Evolutionary conservation across 2,329 filamentous ascomycete genomes (phyloP).

Genomic region (Lachnellula hyalina): DNA sequence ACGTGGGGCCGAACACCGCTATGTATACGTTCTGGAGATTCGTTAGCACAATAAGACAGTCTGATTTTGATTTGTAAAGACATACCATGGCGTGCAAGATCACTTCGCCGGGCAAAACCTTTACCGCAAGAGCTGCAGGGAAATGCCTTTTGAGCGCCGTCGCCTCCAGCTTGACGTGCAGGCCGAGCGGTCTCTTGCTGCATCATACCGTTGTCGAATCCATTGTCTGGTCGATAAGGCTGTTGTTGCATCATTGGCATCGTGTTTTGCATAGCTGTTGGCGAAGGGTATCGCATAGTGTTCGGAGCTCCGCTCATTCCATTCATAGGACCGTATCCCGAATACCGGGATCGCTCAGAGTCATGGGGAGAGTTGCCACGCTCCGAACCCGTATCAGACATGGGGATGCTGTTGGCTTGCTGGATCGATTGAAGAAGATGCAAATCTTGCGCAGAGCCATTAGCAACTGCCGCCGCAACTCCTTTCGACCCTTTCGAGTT

Average conservation of each 20-base stretch:
- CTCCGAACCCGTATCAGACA: constrained; percentile 32
- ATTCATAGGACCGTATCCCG: constrained; percentile 27
- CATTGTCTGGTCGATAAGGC: constrained; percentile 25
- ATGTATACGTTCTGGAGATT: constrained; percentile 78
- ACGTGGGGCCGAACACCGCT: constrained; percentile 86
- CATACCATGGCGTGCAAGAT: constrained; percentile 90
- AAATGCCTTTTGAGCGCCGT: constrained; percentile 59
- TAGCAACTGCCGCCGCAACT: constrained; percentile 25
- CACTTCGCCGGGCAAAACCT: constrained; percentile 87
- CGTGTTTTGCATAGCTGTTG: constrained; percentile 31
- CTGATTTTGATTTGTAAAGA: constrained; percentile 12
- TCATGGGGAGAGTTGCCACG: constrained; percentile 32
- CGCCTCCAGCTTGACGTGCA: constrained; percentile 18
- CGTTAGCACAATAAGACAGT: constrained; percentile 8
- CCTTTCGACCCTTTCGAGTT: constrained; percentile 31
- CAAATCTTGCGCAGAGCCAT: constrained; percentile 27
- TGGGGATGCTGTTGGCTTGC: constrained; percentile 28
- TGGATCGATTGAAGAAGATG: constrained; percentile 32
- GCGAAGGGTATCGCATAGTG: constrained; percentile 32
- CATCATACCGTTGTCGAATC: constrained; percentile 28
- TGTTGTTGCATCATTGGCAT: constrained; percentile 33
- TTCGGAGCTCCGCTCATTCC: constrained; percentile 27
- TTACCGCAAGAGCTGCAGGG: constrained; percentile 87
- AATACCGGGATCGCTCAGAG: constrained; percentile 33
- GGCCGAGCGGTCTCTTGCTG: constrained; percentile 24